Evolutionary conservation across 352 stramenopile genomes (phyloP).

Genomic region (Phytophthora hibernalis): DNA sequence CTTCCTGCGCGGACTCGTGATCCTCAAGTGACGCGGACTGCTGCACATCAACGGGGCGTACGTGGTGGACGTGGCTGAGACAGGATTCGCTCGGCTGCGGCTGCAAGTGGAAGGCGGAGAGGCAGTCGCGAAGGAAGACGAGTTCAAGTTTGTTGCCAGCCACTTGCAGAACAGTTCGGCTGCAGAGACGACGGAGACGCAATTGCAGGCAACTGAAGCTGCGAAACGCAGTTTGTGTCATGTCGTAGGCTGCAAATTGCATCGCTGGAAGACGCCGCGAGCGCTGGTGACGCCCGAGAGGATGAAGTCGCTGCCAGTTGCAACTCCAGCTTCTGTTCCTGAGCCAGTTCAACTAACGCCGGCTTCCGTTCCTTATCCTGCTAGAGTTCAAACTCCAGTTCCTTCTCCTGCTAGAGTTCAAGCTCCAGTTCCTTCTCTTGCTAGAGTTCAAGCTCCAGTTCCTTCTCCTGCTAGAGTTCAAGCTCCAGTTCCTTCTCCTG

Average conservation of each 20-base stretch:
- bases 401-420: background rate
- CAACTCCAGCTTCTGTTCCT: background rate
- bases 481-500: too few species aligned
- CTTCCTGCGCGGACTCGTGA: conserved; percentile 47
- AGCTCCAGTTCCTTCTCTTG: background rate
- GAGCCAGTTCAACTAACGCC: background rate
- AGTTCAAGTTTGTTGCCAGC: conserved; percentile 57
- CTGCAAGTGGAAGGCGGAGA: conserved; percentile 44
- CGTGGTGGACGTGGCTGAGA: conserved; percentile 23
- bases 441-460: background rate
- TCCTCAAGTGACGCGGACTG: conserved; percentile 41
- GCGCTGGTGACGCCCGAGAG: conserved; percentile 3
- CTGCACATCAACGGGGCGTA: conserved; percentile 53
- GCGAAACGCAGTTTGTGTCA: conserved; percentile 56
- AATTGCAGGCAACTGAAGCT: conserved; percentile 13
- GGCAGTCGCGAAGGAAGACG: conserved; percentile 27
- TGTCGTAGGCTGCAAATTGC: conserved; percentile 60
- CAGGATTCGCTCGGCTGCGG: conserved; percentile 44
- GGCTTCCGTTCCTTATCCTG: background rate
- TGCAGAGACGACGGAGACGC: background rate
- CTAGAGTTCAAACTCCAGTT: background rate
- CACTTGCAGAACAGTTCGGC: conserved; percentile 46
- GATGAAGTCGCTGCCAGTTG: background rate
- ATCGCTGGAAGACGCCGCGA: conserved; percentile 26
- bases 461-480: background rate